Conservation (phyloP, 805 yeast species). For the Yarrowia porcina region DNA sequence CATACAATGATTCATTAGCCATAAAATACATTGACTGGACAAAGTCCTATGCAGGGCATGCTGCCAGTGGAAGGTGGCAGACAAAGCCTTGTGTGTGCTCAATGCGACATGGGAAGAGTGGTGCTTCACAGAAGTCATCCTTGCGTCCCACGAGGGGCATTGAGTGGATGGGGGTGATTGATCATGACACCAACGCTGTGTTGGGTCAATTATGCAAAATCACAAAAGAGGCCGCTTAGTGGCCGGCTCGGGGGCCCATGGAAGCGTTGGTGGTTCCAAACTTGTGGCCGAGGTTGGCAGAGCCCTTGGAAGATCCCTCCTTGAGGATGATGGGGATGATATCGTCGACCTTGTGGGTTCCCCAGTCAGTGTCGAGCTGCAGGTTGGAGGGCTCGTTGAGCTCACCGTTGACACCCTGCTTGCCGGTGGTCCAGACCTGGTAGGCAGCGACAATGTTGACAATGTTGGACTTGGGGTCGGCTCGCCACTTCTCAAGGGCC, state of each 20-base stretch:
- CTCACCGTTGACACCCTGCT: constrained; percentile 20
- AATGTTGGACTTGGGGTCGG: constrained; percentile 8
- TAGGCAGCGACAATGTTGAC: constrained; percentile 20
- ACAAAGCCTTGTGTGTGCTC: background rate
- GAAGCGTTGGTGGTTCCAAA: constrained; percentile 25
- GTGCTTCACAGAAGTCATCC: background rate
- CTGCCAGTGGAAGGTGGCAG: background rate
- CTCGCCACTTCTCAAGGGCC: background rate
- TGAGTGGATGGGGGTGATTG: background rate
- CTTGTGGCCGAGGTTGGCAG: constrained; percentile 3
- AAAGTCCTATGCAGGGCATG: background rate
- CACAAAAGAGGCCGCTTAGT: background rate
- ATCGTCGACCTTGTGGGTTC: constrained; percentile 24
- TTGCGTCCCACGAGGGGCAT: background rate
- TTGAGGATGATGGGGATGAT: constrained; percentile 16
- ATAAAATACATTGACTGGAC: background rate
- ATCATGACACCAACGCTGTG: background rate
- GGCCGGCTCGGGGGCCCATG: constrained; percentile 20
- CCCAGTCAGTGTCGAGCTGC: constrained; percentile 26
- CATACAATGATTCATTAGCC: background rate
- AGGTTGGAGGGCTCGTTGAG: constrained; percentile 25
- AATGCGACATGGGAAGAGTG: background rate
- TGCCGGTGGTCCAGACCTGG: constrained; percentile 26
- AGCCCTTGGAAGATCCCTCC: constrained; percentile 4
- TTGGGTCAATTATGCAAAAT: background rate